Conservation (phyloP, 768 basidiomycete species). For the Panaeolus cyanescens region DNA sequence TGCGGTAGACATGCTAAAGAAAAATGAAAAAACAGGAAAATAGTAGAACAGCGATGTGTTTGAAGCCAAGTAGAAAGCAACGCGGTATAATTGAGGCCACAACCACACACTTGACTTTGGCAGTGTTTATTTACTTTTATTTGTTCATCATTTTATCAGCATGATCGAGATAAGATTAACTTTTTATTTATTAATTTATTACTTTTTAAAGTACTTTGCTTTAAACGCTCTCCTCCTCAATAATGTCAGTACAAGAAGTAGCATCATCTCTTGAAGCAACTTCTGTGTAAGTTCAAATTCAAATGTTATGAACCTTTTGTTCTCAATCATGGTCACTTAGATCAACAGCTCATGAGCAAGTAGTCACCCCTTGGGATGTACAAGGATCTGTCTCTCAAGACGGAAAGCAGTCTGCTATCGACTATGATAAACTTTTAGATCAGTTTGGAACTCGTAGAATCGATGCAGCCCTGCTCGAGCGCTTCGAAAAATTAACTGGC, state of each 20-base stretch:
- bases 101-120: slow-evolving; percentile 24
- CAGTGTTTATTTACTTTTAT: slow-evolving; percentile 29
- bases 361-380: slow-evolving; percentile 98
- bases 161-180: slow-evolving; percentile 13
- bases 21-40: slow-evolving; percentile 11
- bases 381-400: slow-evolving; percentile 87
- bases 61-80: slow-evolving; percentile 23
- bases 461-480: slow-evolving; percentile 72
- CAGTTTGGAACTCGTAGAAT: slow-evolving; percentile 92
- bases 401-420: slow-evolving; percentile 90
- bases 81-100: slow-evolving; percentile 29
- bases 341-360: slow-evolving; percentile 50
- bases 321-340: slow-evolving; percentile 5
- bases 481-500: slow-evolving; percentile 93
- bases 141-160: slow-evolving; percentile 19
- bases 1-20: slow-evolving; percentile 46
- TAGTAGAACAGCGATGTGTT: slow-evolving; percentile 13
- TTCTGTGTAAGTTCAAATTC: not conserved
- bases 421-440: slow-evolving; percentile 93
- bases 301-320: not conserved
- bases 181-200: not conserved
- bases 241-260: slow-evolving; percentile 1
- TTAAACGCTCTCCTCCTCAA: not conserved
- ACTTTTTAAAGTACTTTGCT: not conserved
- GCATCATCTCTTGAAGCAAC: not conserved